Base-by-base conservation (phyloP, 495 filamentous ascomycete species). In the Neurospora sp. region DNA sequence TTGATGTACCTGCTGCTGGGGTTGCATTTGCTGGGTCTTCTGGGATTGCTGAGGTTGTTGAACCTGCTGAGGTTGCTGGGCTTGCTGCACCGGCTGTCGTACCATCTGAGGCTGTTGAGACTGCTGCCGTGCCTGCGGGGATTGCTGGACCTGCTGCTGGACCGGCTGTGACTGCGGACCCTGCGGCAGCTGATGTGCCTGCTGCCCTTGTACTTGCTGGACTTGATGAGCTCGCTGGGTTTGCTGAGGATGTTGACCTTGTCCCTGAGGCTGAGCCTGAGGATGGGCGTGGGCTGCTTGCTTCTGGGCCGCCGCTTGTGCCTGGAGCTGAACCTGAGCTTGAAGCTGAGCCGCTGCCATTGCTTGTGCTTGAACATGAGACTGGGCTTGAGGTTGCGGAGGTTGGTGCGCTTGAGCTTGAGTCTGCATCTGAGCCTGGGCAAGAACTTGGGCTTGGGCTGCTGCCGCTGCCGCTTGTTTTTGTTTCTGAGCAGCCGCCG, bases 401-500 rank as follows among this genome's bases (percentile, higher is more conserved):
- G 76, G 39, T 3, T 42, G 35, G 31, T 31, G 20, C 10, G 11
- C 70, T 76, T 72, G 72, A 16, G 39, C 35, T 31, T 42, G 37
- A 35, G 74, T 70, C 69, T 42, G 23, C 73, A 39, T 39, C 14
- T 70, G 62, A 39, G 76, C 80, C 3, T 79, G 74, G 2, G 72
- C 72, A 37, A 62, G 74, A 40, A 77, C 78, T 40, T 76, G 75
- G 0, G 76, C 75, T 39, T 46, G 42, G 18, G 18, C n/a, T 20
- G 42, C 42, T 46, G 42, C 42, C 42, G 42, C 42, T 44, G 42
- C 42, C 42, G 42, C 42, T 46, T 86, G 83, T 35, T 80, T 79
- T 60, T 85, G 83, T 71, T 94, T 91, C 74, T 92, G 91, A 39
- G 89, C 88, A 66, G 54, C 27, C 14, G 23, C 27, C 54, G 54